These are phyloP conservation scores for Jaenimonas drosophilae DNA, from an alignment of 208 protist species.

Conservation along the genomic window DNA sequence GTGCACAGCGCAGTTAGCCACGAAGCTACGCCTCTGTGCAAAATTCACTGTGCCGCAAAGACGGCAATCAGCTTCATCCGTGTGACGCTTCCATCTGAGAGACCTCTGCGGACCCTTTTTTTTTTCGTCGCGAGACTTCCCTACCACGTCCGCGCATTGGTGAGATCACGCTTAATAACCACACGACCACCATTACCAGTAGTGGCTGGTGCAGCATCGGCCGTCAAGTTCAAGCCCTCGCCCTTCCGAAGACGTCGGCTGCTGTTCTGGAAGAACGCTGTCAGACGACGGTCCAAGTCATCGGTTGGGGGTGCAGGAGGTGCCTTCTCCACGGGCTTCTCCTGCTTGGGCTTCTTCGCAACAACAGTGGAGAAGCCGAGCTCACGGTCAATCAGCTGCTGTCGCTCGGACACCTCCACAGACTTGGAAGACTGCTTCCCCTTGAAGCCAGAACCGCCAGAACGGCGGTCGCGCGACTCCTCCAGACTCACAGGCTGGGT, in stretches of 20 bases:
- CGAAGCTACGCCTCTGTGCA: no score
- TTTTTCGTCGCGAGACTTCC: no score
- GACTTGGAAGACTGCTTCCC: neutral
- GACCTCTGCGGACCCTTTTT: no score
- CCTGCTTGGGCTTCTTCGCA: conserved; percentile 5
- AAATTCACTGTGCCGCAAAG: no score
- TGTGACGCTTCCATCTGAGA: no score
- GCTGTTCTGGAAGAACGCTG: conserved; percentile 53
- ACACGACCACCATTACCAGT: conserved; percentile 13
- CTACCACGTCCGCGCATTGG: conserved; percentile 18
- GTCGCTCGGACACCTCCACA: conserved; percentile 21
- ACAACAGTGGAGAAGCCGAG: conserved; percentile 22
- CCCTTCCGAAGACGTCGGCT: conserved; percentile 20
- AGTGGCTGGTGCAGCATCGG: conserved; percentile 9
- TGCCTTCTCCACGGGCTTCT: conserved; percentile 7
- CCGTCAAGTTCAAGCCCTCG: conserved; percentile 11
- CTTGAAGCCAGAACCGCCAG: conserved; percentile 17
- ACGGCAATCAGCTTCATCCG: no score
- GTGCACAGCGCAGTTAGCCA: no score
- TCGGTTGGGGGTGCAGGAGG: conserved; percentile 13
- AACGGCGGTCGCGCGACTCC: conserved; percentile 14
- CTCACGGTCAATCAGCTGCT: conserved; percentile 32
- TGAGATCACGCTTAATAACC: conserved; percentile 23
- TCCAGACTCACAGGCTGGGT: conserved; percentile 33
- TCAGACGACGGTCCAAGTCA: conserved; percentile 68